Evolutionary conservation across 176 grass and related monocot genomes (phyloP).

Genomic region (Zoysia pacifica): DNA sequence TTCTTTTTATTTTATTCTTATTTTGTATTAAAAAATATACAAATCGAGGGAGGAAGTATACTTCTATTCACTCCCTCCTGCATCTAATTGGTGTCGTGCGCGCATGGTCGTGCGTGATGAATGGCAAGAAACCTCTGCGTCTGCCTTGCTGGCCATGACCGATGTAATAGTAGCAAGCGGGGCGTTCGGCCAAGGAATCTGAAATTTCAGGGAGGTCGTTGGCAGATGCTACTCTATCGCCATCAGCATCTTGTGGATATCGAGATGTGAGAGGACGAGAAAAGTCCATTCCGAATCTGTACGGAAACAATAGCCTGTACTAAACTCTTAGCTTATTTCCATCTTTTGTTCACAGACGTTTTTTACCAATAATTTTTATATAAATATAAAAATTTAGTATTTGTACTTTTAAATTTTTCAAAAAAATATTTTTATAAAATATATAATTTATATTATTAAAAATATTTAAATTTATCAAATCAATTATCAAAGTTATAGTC

Average conservation of each 20-base stretch:
- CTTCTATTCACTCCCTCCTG: neutral
- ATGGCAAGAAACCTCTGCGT: slow-evolving; percentile 26
- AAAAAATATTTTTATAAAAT: too few relatives aligned
- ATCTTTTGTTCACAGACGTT: too few relatives aligned
- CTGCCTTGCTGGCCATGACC: neutral
- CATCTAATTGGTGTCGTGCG: neutral
- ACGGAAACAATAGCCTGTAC: neutral
- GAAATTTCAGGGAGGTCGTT: slow-evolving; percentile 22
- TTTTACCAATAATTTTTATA: too few relatives aligned
- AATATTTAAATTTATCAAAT: too few relatives aligned
- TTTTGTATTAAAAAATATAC: too few relatives aligned
- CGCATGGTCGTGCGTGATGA: neutral
- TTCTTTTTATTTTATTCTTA: too few relatives aligned
- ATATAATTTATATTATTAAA: too few relatives aligned
- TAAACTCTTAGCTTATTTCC: too few relatives aligned
- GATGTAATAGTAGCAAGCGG: neutral
- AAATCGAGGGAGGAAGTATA: too few relatives aligned
- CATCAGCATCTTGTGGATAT: slow-evolving; percentile 7
- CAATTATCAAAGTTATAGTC: too few relatives aligned
- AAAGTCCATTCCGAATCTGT: slow-evolving; percentile 33
- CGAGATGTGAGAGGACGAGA: neutral
- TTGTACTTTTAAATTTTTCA: too few relatives aligned
- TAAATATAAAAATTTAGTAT: too few relatives aligned
- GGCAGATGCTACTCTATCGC: neutral
- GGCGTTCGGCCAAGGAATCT: neutral